Evolutionary conservation across 164 flowering plant genomes (phyloP).

Genomic region (Protea cynaroides): DNA sequence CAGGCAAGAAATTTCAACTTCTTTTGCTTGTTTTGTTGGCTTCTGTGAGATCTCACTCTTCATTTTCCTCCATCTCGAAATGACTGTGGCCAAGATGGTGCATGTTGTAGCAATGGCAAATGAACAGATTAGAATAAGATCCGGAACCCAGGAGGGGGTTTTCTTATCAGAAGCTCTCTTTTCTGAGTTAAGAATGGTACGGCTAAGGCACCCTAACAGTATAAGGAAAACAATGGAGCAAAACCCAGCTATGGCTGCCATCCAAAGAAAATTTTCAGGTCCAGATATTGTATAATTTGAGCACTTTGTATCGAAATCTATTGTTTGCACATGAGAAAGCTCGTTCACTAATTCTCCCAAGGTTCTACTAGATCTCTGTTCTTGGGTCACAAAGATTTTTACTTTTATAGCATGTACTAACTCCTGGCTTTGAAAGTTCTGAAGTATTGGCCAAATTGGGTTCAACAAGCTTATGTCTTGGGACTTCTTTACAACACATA

Average conservation of each 20-base stretch:
- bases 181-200: constrained; percentile 27
- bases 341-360: constrained; percentile 35
- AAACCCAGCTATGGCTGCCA: constrained; percentile 40
- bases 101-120: constrained; percentile 38
- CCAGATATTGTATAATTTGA: constrained; percentile 34
- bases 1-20: constrained; percentile 10
- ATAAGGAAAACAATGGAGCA: constrained; percentile 42
- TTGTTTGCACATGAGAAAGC: constrained; percentile 26
- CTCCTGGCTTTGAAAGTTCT: constrained; percentile 21
- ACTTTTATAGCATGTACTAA: constrained; percentile 34
- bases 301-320: constrained; percentile 29
- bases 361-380: constrained; percentile 30
- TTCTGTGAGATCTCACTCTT: constrained; percentile 24
- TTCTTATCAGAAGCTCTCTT: constrained; percentile 33
- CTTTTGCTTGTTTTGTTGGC: constrained; percentile 19
- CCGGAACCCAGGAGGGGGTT: constrained; percentile 54
- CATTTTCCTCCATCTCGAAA: constrained; percentile 41
- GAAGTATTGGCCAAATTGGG: constrained; percentile 40
- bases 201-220: constrained; percentile 41
- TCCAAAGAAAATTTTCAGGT: constrained; percentile 33
- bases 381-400: constrained; percentile 70
- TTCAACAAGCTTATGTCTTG: constrained; percentile 51
- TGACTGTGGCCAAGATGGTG: constrained; percentile 26
- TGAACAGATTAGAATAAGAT: constrained; percentile 50
- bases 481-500: constrained; percentile 46